A percentile compares a stretch with the other conserved stretches of the same genome.
These are phyloP conservation scores for Fusarium torulosum DNA, from an alignment of 2,329 filamentous ascomycete species.

Conservation along the genomic window DNA sequence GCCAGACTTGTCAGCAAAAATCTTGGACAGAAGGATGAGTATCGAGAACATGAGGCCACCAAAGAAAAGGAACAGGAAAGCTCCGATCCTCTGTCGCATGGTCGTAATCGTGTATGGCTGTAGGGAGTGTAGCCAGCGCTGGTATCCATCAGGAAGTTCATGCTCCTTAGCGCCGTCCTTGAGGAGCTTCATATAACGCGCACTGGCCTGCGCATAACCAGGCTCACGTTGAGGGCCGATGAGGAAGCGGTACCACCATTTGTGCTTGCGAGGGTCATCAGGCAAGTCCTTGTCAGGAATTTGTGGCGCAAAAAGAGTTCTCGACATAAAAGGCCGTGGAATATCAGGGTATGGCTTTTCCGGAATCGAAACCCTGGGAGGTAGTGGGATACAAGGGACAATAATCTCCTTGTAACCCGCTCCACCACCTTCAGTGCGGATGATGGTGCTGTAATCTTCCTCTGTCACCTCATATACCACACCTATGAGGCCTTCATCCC, in stretches of 20 bases:
- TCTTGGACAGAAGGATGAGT: slow-evolving; percentile 57
- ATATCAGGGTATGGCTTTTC: slow-evolving; percentile 66
- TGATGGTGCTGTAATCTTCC: slow-evolving; percentile 85
- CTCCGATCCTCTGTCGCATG: slow-evolving; percentile 73
- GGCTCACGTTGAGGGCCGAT: slow-evolving; percentile 67
- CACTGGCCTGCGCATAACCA: slow-evolving; percentile 83
- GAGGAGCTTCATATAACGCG: slow-evolving; percentile 85
- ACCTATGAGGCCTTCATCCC: slow-evolving; percentile 87
- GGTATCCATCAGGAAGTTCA: slow-evolving; percentile 82
- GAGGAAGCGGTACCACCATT: slow-evolving; percentile 63
- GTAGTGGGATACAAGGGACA: slow-evolving; percentile 80
- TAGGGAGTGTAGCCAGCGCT: slow-evolving; percentile 76
- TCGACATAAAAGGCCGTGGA: slow-evolving; percentile 79
- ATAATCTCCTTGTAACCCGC: slow-evolving; percentile 85
- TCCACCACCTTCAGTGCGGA: slow-evolving; percentile 91
- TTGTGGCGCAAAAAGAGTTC: slow-evolving; percentile 82
- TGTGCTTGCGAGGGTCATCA: slow-evolving; percentile 52
- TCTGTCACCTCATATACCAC: slow-evolving; percentile 95
- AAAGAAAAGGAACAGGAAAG: slow-evolving; percentile 68
- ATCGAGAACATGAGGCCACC: slow-evolving; percentile 70
- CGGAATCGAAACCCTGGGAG: slow-evolving; percentile 70
- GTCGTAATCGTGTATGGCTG: slow-evolving; percentile 79
- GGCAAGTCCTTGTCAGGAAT: slow-evolving; percentile 54
- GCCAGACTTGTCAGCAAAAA: slow-evolving; percentile 75
- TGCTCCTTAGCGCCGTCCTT: slow-evolving; percentile 83